Evolutionary conservation across 768 basidiomycete species (phyloP), one percentile per base, ranked within the genome.

Genomic region (Leccinum rimulosum): DNA sequence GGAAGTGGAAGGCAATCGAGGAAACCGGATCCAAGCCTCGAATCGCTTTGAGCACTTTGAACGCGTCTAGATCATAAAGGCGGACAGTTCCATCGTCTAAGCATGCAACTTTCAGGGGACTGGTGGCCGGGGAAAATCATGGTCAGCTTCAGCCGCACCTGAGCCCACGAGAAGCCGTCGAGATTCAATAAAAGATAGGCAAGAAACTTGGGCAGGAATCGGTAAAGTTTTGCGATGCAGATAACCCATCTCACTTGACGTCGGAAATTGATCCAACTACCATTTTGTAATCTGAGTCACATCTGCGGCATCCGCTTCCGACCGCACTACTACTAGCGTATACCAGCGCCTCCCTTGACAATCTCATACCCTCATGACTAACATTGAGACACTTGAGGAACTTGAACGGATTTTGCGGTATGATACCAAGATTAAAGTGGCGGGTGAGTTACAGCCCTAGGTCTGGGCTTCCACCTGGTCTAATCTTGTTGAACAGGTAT

Each of bases 381-480:
- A 50, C 9, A 52, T 43, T 43, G 77, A 74, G 40, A 81, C 83
- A 35, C 61, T 87, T 2, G 72, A 84, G 9, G 85, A 91, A 6
- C 79, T 97, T 54, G 73, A 79, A 59, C 38, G 66, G 5, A 68
- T 85, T 14, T 76, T 96, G 54, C 58, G 64, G 36, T 3, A 80
- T 66, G 93, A 95, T 70, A 82, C 75, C 69, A 97, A 96, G 75
- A 85, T 98, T 67, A 96, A 97, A 76, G 91, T 98, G 31, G 95
- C 93, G 54, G 95, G 95, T 93, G 54, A 61, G 85, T 74, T 30
- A 19, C 52, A 36, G 49, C 27, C 51, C 49, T 45, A 15, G 31
- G 36, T 58, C 30, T 52, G 36, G 57, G 53, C 45, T 45, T n/a
- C 33, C 43, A n/a, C 19, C 19, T n/a, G 7, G 35, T 43, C 36